Evolutionary conservation across 169 alveolate genomes (phyloP).

Genomic region (Toxoplasma gondii): DNA sequence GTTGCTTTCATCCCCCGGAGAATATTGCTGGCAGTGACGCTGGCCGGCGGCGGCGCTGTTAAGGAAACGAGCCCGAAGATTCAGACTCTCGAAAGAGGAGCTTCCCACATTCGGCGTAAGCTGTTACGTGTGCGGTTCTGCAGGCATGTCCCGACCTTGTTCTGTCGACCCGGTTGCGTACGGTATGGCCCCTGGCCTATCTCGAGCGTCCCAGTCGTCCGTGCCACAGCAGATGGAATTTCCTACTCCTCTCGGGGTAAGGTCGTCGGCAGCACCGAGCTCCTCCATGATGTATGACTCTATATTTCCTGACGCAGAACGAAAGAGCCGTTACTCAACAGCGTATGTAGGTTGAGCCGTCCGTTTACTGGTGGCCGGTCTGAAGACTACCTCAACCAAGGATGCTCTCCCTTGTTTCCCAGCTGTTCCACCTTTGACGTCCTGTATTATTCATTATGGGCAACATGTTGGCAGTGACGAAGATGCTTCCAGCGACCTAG

Average conservation of each 20-base stretch:
- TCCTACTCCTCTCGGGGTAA: neutral
- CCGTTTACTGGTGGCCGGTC: too few species aligned
- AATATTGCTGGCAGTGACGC: too few species aligned
- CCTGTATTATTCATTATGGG: too few species aligned
- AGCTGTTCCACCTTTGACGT: too few species aligned
- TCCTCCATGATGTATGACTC: neutral
- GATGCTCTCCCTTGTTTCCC: too few species aligned
- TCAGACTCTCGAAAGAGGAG: too few species aligned
- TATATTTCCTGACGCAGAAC: constrained; percentile 1
- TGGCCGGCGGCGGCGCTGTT: too few species aligned
- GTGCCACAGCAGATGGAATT: neutral
- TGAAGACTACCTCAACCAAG: too few species aligned
- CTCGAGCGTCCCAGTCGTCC: neutral
- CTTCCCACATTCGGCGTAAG: neutral
- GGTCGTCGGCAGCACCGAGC: neutral
- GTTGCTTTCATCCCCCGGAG: too few species aligned
- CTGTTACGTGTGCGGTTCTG: neutral
- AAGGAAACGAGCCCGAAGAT: too few species aligned
- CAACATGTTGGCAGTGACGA: too few species aligned
- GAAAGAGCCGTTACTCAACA: constrained; percentile 24
- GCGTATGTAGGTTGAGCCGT: neutral
- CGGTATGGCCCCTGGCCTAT: neutral
- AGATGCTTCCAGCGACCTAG: too few species aligned
- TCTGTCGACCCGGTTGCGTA: neutral
- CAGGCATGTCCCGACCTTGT: neutral